A percentile compares a stretch with the other conserved stretches of the same genome.
These are phyloP conservation scores for Malassezia japonica DNA, from an alignment of 1,284 basidiomycete species.

Conservation along the genomic window DNA sequence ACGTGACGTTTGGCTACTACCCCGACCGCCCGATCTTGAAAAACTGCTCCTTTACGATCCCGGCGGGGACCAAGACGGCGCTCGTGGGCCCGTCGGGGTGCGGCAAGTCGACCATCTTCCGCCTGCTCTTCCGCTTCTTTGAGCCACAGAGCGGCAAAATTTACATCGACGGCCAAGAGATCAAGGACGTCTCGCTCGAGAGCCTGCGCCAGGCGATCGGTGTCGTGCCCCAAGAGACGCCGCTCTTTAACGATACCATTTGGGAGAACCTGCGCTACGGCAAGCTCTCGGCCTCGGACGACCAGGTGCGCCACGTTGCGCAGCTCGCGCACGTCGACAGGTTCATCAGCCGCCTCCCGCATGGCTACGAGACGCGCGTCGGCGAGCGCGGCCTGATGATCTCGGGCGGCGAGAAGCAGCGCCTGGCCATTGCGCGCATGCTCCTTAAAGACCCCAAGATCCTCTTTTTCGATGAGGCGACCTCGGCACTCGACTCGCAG, in stretches of 20 bases:
- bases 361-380: conserved; percentile 79
- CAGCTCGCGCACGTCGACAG: conserved; percentile 77
- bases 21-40: conserved; percentile 80
- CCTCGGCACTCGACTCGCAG: conserved; percentile 84
- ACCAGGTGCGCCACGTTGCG: conserved; percentile 74
- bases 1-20: conserved; percentile 85
- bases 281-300: conserved; percentile 73
- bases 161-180: conserved; percentile 74
- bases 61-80: conserved; percentile 88
- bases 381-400: conserved; percentile 96
- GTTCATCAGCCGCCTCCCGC: conserved; percentile 68
- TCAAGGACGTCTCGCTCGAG: conserved; percentile 63
- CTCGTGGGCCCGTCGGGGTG: conserved; percentile 94
- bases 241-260: conserved; percentile 88
- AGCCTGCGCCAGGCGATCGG: conserved; percentile 70
- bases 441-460: conserved; percentile 88
- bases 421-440: conserved; percentile 82
- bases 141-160: conserved; percentile 72
- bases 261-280: conserved; percentile 93
- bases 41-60: conserved; percentile 67
- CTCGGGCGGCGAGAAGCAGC: conserved; percentile 93
- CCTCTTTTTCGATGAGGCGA: conserved; percentile 96
- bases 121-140: conserved; percentile 89
- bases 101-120: conserved; percentile 94
- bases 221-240: conserved; percentile 95